Percentiles rank a stretch among this genome's conserved stretches.
These are phyloP conservation scores for Zhuliangozyma parablackwelliae DNA, from an alignment of 1,139 yeast species.

Conservation along the genomic window DNA sequence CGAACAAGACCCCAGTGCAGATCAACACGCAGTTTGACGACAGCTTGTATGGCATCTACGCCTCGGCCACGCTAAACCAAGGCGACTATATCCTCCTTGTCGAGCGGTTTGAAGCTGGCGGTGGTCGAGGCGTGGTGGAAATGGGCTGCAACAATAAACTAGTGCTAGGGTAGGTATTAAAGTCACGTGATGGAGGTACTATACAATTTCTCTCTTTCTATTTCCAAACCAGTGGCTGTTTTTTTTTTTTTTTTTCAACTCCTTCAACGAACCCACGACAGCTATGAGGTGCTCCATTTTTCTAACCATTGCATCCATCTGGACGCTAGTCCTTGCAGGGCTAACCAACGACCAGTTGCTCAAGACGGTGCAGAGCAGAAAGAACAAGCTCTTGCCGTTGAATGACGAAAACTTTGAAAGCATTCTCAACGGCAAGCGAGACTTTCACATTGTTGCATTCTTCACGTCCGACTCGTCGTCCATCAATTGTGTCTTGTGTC, in stretches of 20 bases:
- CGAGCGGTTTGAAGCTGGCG: conserved; percentile 48
- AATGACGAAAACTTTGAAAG: conserved; percentile 59
- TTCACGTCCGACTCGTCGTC: conserved; percentile 72
- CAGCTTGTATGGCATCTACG: conserved; percentile 40
- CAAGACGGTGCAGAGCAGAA: conserved; percentile 15
- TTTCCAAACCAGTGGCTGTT: no score
- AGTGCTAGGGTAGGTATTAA: neutral
- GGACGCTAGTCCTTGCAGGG: conserved; percentile 21
- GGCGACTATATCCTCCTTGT: conserved; percentile 37
- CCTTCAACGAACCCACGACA: no score
- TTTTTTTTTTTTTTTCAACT: no score
- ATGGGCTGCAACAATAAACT: conserved; percentile 27
- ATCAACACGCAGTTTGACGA: conserved; percentile 41
- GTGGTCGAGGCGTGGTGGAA: conserved; percentile 33
- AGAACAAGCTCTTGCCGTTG: conserved; percentile 29
- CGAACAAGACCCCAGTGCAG: conserved; percentile 23
- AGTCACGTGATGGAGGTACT: no score
- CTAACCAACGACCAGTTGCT: conserved; percentile 26
- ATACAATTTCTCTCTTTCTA: no score
- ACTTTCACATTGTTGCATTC: conserved; percentile 59
- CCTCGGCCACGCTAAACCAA: conserved; percentile 24
- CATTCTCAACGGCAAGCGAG: conserved; percentile 64
- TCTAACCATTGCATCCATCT: conserved; percentile 10
- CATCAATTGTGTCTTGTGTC: conserved; percentile 76
- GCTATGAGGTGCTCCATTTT: conserved; percentile 4